Evolutionary conservation across 2,329 filamentous ascomycete species (phyloP).

Genomic region (Chaetomiaceae sp.): DNA sequence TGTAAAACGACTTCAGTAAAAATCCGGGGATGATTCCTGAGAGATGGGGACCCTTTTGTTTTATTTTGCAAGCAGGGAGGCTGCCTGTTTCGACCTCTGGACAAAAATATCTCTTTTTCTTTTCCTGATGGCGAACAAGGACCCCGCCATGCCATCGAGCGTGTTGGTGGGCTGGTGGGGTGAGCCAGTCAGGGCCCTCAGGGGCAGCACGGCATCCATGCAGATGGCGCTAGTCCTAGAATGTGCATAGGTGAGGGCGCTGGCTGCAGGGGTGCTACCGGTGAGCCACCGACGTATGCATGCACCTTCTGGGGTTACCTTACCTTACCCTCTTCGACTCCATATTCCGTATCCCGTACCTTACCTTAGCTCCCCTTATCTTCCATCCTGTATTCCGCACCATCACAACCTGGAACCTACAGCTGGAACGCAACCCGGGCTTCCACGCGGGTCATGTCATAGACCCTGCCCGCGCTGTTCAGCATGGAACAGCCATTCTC

Average conservation of each 20-base stretch:
- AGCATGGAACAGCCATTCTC: constrained; percentile 63
- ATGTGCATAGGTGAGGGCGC: neutral
- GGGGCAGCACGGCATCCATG: neutral
- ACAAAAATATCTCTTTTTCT: constrained; percentile 14
- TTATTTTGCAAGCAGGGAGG: neutral
- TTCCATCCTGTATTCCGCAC: no score
- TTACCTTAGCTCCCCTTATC: no score
- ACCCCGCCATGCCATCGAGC: neutral
- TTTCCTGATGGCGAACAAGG: neutral
- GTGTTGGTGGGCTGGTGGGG: neutral
- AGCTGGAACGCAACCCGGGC: constrained; percentile 1
- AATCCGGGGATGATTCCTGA: neutral
- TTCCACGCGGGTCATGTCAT: constrained; percentile 26
- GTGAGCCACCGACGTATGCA: constrained; percentile 1
- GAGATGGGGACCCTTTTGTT: neutral
- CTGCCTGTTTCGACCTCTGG: neutral
- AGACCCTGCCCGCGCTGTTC: constrained; percentile 33
- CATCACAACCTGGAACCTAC: neutral
- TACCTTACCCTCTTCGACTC: no score
- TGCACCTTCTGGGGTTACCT: no score
- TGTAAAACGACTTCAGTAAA: no score
- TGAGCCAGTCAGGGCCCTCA: neutral
- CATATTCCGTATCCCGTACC: no score
- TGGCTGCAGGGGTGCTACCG: constrained; percentile 6
- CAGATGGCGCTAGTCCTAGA: constrained; percentile 12